A percentile compares a stretch with the other conserved stretches of the same genome.
phyloP scores from a whole-genome alignment of 352 stramenopile species.

The Pythium pectinolyticum region DNA sequence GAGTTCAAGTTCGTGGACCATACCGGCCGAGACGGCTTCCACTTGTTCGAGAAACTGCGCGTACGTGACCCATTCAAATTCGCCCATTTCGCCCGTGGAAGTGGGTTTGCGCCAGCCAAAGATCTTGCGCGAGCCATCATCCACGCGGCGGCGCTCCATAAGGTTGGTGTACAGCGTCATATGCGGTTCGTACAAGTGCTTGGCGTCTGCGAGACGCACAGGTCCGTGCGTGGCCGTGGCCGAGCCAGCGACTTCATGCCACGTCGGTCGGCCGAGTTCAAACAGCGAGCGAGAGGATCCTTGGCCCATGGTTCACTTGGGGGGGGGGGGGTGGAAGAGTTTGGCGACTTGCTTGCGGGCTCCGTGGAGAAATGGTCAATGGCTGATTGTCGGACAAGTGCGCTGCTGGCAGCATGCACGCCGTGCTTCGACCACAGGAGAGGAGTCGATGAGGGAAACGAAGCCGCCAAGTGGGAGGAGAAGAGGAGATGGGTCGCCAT shows the following conservation, averaged over 20 bases:
- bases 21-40: conserved; percentile 40
- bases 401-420: too few relatives aligned
- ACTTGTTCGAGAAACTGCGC: conserved; percentile 52
- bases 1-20: conserved; percentile 37
- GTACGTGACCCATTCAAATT: conserved; percentile 64
- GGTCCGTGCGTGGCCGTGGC: conserved; percentile 20
- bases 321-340: neutral
- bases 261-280: conserved; percentile 7
- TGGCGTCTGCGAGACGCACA: conserved; percentile 24
- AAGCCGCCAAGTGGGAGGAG: too few relatives aligned
- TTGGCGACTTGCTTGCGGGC: too few relatives aligned
- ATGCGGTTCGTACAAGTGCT: conserved; percentile 36
- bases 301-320: conserved; percentile 24
- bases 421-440: too few relatives aligned
- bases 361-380: conserved; percentile 2
- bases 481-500: too few relatives aligned
- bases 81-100: conserved; percentile 37
- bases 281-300: conserved; percentile 29
- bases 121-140: conserved; percentile 52
- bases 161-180: conserved; percentile 62
- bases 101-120: conserved; percentile 57
- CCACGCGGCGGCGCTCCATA: conserved; percentile 36
- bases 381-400: too few relatives aligned
- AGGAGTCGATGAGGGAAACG: too few relatives aligned
- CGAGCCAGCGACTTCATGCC: conserved; percentile 27